Percentiles rank a stretch among this genome's conserved stretches.
Evolutionary conservation across 345 rosid genomes (phyloP).

Genomic region (Sonneratia caseolaris): DNA sequence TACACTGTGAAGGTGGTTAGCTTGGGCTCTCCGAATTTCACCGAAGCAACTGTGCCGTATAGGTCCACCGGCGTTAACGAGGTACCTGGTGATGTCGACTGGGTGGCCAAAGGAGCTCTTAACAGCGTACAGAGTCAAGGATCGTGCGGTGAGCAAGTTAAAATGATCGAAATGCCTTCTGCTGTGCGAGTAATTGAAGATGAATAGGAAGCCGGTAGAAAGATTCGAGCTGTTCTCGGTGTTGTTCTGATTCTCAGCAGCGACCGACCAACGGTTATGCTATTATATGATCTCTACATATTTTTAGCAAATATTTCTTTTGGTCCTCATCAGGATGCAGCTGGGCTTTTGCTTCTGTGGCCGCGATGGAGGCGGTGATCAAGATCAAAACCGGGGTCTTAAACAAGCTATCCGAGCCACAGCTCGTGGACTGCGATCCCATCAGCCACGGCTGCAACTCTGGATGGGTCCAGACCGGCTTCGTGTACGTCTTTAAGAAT

Average conservation of each 20-base stretch:
- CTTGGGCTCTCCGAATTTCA: not conserved
- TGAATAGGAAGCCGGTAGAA: no score
- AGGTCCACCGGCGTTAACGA: slow-evolving; percentile 9
- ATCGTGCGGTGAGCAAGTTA: slow-evolving; percentile 21
- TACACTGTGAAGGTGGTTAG: slow-evolving; percentile 7
- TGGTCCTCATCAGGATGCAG: not conserved
- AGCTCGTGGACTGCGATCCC: slow-evolving; percentile 45
- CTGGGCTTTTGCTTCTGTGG: slow-evolving; percentile 4
- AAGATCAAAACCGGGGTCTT: slow-evolving; percentile 28
- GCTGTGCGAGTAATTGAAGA: no score
- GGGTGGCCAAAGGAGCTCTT: slow-evolving; percentile 17
- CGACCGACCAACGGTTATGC: no score
- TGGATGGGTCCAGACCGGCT: slow-evolving; percentile 26
- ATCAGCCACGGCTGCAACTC: slow-evolving; percentile 33
- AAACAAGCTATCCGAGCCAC: slow-evolving; percentile 43
- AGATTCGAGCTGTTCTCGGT: no score
- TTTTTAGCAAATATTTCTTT: not conserved
- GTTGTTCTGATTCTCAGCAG: no score
- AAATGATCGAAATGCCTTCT: no score
- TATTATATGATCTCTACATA: no score
- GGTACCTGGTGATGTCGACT: slow-evolving; percentile 19
- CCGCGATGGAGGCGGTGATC: slow-evolving; percentile 10
- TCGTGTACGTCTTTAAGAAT: slow-evolving; percentile 18
- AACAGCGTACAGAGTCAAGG: slow-evolving; percentile 23
- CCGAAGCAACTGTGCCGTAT: slow-evolving; percentile 12